Base-by-base conservation (phyloP, 1,284 basidiomycete species). In the Apiotrichum gamsii region DNA sequence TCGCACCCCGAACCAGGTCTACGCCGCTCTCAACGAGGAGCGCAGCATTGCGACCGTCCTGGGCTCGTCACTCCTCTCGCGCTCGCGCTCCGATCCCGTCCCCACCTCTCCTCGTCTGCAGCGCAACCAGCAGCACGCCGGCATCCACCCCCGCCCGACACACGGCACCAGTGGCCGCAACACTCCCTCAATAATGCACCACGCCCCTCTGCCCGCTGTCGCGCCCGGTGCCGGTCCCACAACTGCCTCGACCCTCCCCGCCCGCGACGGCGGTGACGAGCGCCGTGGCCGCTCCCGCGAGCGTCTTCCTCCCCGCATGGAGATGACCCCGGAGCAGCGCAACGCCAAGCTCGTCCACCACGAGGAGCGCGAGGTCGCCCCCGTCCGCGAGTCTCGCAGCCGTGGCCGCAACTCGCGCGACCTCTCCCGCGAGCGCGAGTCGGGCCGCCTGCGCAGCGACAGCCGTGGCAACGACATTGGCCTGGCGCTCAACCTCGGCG, bases 41-140 rank as follows among this genome's bases (percentile, higher is more conserved):
- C 51, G 38, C 24, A 41, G 42, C 19, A 39, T 47, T 37, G 45
- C 43, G 21, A 43, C 48, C 38, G 48, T 45, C 24, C 46, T 54
- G 35, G 43, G 57, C 23, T 51, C 46, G 3, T 63, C 62, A 4
- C 51, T 61, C 8, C 59, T 70, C 1, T 64, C 64, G 14, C 60
- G 66, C 16, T 64, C 65, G 8, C 64, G 68, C 19, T 69, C 67
- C 10, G 68, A 70, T 50, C 67, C 68, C 28, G 55, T 59, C 23
- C 56, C 45, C 15, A 56, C 57, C 6, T 49, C 47, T 11, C 51
- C 51, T 3, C 51, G 51, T n/a, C 38, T 52, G 4, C 54, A 56
- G 14, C 49, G 52, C 14, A 31, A 37, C 25, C 33, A 39, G 14
- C 33, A 39, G 14, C 39, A 39, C 32, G 39, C 39, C 25, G 42